A percentile compares a stretch with the other conserved stretches of the same genome.
Evolutionary conservation across 495 filamentous ascomycete genomes (phyloP).

Genomic region (Podospora comata): DNA sequence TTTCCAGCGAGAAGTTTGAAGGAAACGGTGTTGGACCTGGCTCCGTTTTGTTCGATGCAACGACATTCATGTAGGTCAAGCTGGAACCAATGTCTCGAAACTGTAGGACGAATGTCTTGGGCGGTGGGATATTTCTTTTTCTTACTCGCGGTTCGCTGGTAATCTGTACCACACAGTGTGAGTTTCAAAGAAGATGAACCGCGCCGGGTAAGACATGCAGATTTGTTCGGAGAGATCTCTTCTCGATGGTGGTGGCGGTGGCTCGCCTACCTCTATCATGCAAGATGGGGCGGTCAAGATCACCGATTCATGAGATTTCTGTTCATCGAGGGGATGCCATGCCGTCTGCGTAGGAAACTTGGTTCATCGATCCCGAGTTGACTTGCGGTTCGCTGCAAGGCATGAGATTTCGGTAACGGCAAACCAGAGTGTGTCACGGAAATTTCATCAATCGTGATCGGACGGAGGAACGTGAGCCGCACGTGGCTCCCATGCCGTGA

Average conservation of each 20-base stretch:
- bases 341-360: neutral
- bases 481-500: neutral
- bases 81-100: neutral
- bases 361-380: neutral
- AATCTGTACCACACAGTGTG: neutral
- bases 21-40: neutral
- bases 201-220: neutral
- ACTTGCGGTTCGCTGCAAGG: neutral
- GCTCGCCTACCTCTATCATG: neutral
- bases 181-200: neutral
- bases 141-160: neutral
- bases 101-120: neutral
- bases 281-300: neutral
- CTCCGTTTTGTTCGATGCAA: neutral
- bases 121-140: neutral
- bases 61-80: neutral
- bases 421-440: neutral
- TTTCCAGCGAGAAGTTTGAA: neutral
- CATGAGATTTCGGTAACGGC: neutral
- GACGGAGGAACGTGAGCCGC: neutral
- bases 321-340: neutral
- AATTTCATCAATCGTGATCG: neutral
- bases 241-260: neutral
- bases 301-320: neutral
- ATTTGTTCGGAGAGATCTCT: neutral